Percentiles rank a stretch among this genome's conserved stretches.
Evolutionary conservation across 1,139 yeast species (phyloP).

Genomic region (Geotrichum cucujoidarum): DNA sequence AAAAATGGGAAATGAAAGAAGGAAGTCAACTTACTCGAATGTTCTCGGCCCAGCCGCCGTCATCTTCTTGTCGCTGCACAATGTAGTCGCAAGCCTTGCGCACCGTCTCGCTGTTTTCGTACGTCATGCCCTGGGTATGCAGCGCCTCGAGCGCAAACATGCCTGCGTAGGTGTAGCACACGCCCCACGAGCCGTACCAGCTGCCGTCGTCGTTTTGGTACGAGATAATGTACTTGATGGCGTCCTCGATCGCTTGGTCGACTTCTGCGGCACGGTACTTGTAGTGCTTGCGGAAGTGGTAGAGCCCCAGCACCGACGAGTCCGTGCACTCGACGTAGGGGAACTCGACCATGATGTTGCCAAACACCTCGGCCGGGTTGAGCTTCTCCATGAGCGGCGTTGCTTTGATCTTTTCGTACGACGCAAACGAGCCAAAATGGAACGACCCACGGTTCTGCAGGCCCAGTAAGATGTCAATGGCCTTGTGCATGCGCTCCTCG

Average conservation of each 20-base stretch:
- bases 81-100: conserved; percentile 80
- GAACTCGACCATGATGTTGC: conserved; percentile 96
- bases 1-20: not conserved
- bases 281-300: conserved; percentile 62
- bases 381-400: conserved; percentile 68
- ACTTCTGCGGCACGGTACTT: conserved; percentile 65
- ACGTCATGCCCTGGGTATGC: conserved; percentile 59
- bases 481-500: conserved; percentile 53
- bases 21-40: conserved; percentile 30
- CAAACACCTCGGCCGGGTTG: conserved; percentile 97
- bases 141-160: conserved; percentile 98
- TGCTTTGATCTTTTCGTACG: conserved; percentile 84
- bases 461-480: conserved; percentile 63
- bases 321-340: conserved; percentile 98
- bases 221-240: conserved; percentile 62
- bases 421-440: conserved; percentile 88
- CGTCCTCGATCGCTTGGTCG: conserved; percentile 60
- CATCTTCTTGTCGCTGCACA: conserved; percentile 65
- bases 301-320: conserved; percentile 83
- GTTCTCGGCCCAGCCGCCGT: conserved; percentile 96
- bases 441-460: conserved; percentile 75
- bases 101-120: conserved; percentile 58
- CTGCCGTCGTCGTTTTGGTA: conserved; percentile 79
- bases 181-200: conserved; percentile 99
- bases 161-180: conserved; percentile 91